These are phyloP conservation scores for Alliaria petiolata DNA, from an alignment of 345 rosid species.

Conservation along the genomic window DNA sequence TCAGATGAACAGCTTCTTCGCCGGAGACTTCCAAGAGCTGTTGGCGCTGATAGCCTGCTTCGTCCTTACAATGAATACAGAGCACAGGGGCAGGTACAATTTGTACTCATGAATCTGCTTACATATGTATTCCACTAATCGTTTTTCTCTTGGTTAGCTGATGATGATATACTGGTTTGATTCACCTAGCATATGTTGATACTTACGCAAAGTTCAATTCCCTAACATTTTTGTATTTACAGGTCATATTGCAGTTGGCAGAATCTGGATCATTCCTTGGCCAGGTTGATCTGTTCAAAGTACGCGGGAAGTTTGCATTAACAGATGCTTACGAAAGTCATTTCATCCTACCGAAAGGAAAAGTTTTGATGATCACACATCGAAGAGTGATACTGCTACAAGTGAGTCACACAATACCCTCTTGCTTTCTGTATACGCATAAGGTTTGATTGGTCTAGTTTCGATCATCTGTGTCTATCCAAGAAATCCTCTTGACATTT, in stretches of 20 bases:
- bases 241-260: conserved; percentile 90
- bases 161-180: neutral
- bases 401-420: conserved; percentile 56
- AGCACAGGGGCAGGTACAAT: conserved; percentile 83
- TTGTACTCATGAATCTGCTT: neutral
- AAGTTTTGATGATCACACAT: conserved; percentile 66
- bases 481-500: too few relatives aligned
- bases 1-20: conserved; percentile 97
- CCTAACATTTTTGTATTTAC: conserved; percentile 29
- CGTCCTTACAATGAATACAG: conserved; percentile 76
- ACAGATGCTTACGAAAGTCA: conserved; percentile 97
- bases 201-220: neutral
- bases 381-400: conserved; percentile 74
- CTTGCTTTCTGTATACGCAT: too few relatives aligned
- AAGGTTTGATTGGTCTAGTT: too few relatives aligned
- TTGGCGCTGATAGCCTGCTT: conserved; percentile 85
- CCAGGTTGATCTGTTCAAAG: conserved; percentile 97
- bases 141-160: neutral
- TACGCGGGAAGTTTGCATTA: conserved; percentile 90
- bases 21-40: conserved; percentile 80
- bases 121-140: neutral
- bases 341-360: conserved; percentile 73
- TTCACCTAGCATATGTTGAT: neutral
- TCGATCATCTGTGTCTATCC: too few relatives aligned
- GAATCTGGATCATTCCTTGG: conserved; percentile 85